A percentile compares a stretch with the other conserved stretches of the same genome.
Conservation (phyloP, 441 rosid genomes). For the Adansonia gregorii region DNA sequence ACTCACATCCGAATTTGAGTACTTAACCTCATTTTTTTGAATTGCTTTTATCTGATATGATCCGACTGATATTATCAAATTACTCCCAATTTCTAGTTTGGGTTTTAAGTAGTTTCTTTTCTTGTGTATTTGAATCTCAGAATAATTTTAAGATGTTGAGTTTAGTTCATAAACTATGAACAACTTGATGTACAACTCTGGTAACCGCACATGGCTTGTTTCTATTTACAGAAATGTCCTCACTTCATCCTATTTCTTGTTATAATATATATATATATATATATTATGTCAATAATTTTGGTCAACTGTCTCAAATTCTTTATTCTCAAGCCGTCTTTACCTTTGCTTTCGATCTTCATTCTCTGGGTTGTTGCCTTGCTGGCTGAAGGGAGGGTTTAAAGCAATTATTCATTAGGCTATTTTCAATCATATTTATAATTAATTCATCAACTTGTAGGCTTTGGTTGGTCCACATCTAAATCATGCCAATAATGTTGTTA, state of each 20-base stretch:
- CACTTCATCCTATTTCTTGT: conserved; percentile 1
- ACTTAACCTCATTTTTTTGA: not conserved
- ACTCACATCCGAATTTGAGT: too few species aligned
- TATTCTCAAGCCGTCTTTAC: not conserved
- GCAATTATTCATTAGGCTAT: not conserved
- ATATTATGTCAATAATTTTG: not conserved
- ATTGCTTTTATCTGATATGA: not conserved
- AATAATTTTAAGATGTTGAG: not conserved
- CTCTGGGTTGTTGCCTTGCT: not conserved
- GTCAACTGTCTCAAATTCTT: not conserved
- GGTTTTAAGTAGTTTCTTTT: not conserved
- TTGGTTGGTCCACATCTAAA: not conserved
- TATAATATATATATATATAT: not conserved
- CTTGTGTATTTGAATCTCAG: not conserved
- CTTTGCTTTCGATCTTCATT: not conserved
- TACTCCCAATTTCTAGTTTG: not conserved
- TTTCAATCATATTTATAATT: not conserved
- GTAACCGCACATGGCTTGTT: conserved; percentile 11
- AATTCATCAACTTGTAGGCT: not conserved
- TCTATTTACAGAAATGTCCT: not conserved
- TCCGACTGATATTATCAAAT: not conserved
- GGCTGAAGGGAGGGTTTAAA: not conserved
- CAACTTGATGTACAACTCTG: not conserved
- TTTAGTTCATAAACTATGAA: not conserved
- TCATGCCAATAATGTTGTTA: not conserved